These are phyloP conservation scores for Trichosanthes cucumerina DNA, from an alignment of 306 rosid genomes.

Conservation along the genomic window DNA sequence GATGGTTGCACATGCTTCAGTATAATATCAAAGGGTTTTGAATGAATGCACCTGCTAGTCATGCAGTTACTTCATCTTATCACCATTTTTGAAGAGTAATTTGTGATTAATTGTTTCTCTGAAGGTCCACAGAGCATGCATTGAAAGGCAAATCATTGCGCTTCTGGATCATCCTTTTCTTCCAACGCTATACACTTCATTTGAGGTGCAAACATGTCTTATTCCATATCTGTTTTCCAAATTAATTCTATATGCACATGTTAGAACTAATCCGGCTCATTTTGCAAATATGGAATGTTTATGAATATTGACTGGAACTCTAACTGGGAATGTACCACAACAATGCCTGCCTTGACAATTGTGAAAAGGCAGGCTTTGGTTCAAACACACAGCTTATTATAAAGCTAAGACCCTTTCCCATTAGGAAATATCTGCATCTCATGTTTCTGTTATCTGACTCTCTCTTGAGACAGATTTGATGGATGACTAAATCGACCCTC, in stretches of 20 bases:
- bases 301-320: background rate
- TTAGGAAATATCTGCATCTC: background rate
- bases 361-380: background rate
- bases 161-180: conserved; percentile 95
- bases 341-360: background rate
- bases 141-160: conserved; percentile 85
- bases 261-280: background rate
- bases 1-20: background rate
- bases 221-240: background rate
- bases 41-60: background rate
- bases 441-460: background rate
- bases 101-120: conserved; percentile 20
- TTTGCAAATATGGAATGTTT: background rate
- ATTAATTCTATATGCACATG: background rate
- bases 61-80: background rate
- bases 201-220: conserved; percentile 44
- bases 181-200: conserved; percentile 83
- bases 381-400: background rate
- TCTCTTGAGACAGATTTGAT: background rate
- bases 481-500: background rate
- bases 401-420: background rate
- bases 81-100: conserved; percentile 1
- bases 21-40: background rate
- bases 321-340: background rate
- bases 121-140: conserved; percentile 95